Base-by-base conservation (phyloP, 495 filamentous ascomycete genomes). In the Xylaria intraflava region DNA sequence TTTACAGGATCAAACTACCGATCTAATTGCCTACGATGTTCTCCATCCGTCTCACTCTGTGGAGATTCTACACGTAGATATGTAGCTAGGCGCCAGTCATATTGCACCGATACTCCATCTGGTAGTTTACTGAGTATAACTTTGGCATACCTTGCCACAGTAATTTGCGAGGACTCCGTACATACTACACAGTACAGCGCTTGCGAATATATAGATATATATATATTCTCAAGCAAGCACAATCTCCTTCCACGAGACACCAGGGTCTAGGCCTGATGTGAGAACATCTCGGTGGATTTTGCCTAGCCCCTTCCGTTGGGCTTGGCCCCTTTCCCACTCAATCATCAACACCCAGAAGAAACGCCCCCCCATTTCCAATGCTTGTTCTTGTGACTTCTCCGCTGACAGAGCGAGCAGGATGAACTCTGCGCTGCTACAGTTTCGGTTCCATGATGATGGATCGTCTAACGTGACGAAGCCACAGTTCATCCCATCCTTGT, bases 311-410 rank as follows among this genome's bases (percentile, higher is more conserved):
- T 47, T 54, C n/a, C 51, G 51, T 26, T 54, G 43, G 33, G 51
- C 51, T n/a, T 47, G 33, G 5, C 51, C 51, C 6, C 19, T 30
- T 5, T 36, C 26, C 51, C 51, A 54, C 11, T 22, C 44, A 40
- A 54, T 48, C 43, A 54, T 48, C n/a, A 54, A 19, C 26, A 47
- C 51, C 51, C 51, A 54, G 35, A 54, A 54, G 24, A 41, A 48
- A 23, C 51, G 51, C 23, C 51, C 43, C 24, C 35, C 31, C 9
- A 6, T 1, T 16, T 46, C 44, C 8, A 26, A 5, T 8, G 12
- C 14, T 9, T 38, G 12, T 20, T 16, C 33, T 29, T 39, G 50
- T 14, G 51, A 40, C 44, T 54, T 48, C 35, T 54, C 35, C 23
- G 43, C 51, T 2, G 51, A 54, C 16, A 40, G 16, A 17, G 51